phyloP scores from a whole-genome alignment of 768 basidiomycete species.

The Lanmaoa rubissima region DNA sequence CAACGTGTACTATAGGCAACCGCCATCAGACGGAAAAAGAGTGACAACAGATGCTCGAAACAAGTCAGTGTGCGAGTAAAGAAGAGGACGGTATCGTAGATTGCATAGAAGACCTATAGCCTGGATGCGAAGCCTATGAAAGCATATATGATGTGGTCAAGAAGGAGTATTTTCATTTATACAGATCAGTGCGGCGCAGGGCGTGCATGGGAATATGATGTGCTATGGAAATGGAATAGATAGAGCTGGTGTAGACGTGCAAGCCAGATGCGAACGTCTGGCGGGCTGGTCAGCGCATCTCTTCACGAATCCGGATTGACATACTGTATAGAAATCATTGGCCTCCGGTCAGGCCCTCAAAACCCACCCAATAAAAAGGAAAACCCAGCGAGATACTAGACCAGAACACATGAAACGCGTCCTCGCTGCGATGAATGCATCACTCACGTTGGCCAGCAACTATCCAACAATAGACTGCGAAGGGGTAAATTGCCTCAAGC shows the following conservation, averaged over 20 bases:
- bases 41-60: background rate
- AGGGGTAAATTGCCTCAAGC: slow-evolving; percentile 6
- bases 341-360: slow-evolving; percentile 23
- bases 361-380: slow-evolving; percentile 25
- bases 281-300: slow-evolving; percentile 1
- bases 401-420: background rate
- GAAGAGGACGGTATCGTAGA: slow-evolving; percentile 12
- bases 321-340: slow-evolving; percentile 7
- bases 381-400: slow-evolving; percentile 26
- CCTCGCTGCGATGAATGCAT: background rate
- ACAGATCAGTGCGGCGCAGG: slow-evolving; percentile 17
- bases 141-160: slow-evolving; percentile 15
- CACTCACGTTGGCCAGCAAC: slow-evolving; percentile 28
- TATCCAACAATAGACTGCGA: slow-evolving; percentile 21
- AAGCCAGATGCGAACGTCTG: slow-evolving; percentile 1
- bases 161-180: slow-evolving; percentile 14
- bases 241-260: slow-evolving; percentile 12
- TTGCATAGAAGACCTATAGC: slow-evolving; percentile 12
- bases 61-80: background rate
- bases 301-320: background rate
- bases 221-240: slow-evolving; percentile 21
- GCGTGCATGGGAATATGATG: slow-evolving; percentile 23
- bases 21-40: background rate
- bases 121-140: background rate
- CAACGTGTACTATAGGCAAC: background rate